Conservation (phyloP, 1,284 basidiomycete species). For the Grifola frondosa region DNA sequence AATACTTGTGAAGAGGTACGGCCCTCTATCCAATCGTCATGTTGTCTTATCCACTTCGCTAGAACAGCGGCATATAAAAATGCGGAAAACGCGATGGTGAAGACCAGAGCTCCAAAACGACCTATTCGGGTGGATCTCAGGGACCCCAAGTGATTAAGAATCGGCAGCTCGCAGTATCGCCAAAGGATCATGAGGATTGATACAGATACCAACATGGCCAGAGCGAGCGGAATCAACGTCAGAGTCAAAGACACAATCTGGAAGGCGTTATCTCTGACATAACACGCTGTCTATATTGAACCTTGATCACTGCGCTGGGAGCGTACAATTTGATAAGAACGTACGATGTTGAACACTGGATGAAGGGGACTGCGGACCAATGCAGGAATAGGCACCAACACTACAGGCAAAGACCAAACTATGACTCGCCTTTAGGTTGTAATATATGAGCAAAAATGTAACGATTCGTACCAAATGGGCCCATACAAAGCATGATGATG, state of each 20-base stretch:
- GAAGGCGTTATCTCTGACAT: constrained; percentile 16
- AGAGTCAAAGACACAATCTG: constrained; percentile 22
- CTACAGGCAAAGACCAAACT: constrained; percentile 28
- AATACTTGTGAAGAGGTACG: background rate
- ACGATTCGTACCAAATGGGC: constrained; percentile 22
- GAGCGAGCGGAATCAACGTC: constrained; percentile 21
- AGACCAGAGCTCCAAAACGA: constrained; percentile 24
- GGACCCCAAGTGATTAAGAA: constrained; percentile 11
- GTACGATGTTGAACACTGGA: constrained; percentile 12
- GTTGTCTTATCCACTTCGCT: constrained; percentile 17
- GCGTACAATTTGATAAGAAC: background rate
- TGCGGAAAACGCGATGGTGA: constrained; percentile 24
- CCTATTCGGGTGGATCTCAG: constrained; percentile 19
- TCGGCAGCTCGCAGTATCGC: constrained; percentile 20
- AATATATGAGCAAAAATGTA: background rate
- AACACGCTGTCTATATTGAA: constrained; percentile 17
- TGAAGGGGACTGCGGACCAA: constrained; percentile 10
- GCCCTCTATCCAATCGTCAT: background rate
- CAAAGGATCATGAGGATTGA: constrained; percentile 19
- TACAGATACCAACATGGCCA: constrained; percentile 17
- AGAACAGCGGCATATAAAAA: constrained; percentile 23
- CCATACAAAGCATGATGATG: constrained; percentile 16
- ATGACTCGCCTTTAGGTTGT: too few relatives aligned
- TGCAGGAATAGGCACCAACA: constrained; percentile 17
- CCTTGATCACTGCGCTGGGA: background rate